Base-by-base conservation (phyloP, 23 red algal genomes). In the Cyanidioschyzon merolae region DNA sequence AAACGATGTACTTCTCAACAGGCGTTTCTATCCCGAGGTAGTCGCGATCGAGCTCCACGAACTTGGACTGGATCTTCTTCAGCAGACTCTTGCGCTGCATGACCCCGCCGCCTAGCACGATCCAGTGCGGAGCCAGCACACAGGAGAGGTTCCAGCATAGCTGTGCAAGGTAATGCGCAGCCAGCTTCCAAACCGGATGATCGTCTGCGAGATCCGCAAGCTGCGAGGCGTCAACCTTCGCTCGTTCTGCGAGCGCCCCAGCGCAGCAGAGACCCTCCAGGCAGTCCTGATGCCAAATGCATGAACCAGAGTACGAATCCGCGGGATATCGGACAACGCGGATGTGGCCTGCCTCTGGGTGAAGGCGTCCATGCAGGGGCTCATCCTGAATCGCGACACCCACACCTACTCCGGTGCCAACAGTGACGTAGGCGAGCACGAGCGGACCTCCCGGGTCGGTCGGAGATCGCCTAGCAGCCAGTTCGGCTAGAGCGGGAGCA, bases 331-430 rank as follows among this genome's bases (percentile, higher is more conserved):
- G 75, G 24, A 58, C 41, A 3, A 81, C 76, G 68, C 76, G 79
- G 0, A 91, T 50, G 67, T 98, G 94, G 15, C 94, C 94, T 0
- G 79, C 94, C 38, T 98, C 94, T 21, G 86, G 83, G 77, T 98
- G 94, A 1, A 91, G 74, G 16, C 90, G 88, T 25, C 94, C 94
- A 82, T 98, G 94, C 32, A 98, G 37, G 21, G 94, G 88, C 15
- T 67, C 50, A 26, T 83, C 79, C 40, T 89, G 58, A 12, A 88
- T 88, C 24, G 91, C 85, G 38, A 85, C 74, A 40, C 94, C 94
- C 24, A 98, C 89, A 39, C 94, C 94, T 31, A 98, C 84, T 1
- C 94, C 94, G 0, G 94, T 98, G 57, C 94, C 94, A 2, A 98
- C 89, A 0, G 94, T 98, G 75, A 98, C 83, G 77, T 98, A 98